These are phyloP conservation scores for Claviceps pazoutovae DNA, from an alignment of 2,329 filamentous ascomycete species.

Conservation along the genomic window DNA sequence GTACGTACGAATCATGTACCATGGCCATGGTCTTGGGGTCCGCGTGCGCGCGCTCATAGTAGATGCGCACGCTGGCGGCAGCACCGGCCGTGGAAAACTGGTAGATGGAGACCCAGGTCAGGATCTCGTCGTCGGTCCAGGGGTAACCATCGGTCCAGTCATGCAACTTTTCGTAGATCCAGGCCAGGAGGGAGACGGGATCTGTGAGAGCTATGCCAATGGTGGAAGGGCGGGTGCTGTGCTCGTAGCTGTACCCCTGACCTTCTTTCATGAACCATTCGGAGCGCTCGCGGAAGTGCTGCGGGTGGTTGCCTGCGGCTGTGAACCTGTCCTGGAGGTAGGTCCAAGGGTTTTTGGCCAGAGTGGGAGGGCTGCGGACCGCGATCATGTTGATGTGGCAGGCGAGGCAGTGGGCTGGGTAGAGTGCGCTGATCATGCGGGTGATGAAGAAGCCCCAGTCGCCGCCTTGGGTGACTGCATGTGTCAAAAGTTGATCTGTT, in stretches of 20 bases:
- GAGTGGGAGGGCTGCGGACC: constrained; percentile 32
- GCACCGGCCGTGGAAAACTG: constrained; percentile 56
- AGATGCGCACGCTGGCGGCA: constrained; percentile 53
- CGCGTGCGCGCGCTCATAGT: constrained; percentile 50
- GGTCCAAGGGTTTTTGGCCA: constrained; percentile 38
- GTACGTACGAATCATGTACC: constrained; percentile 14
- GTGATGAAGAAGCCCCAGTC: constrained; percentile 60
- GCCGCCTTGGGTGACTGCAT: constrained; percentile 43
- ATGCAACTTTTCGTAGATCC: constrained; percentile 71
- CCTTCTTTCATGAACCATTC: constrained; percentile 45
- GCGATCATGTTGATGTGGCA: constrained; percentile 44
- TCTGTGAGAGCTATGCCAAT: constrained; percentile 56
- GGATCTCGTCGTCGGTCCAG: constrained; percentile 64
- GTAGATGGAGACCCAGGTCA: constrained; percentile 64
- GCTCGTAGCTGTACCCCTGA: constrained; percentile 16
- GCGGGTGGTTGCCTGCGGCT: constrained; percentile 26
- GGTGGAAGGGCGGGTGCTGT: constrained; percentile 58
- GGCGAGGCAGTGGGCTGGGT: constrained; percentile 37
- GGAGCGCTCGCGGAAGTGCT: constrained; percentile 33
- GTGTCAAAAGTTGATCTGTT: constrained; percentile 29
- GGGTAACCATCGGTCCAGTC: constrained; percentile 61
- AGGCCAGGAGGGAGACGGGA: constrained; percentile 57
- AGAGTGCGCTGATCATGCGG: constrained; percentile 44
- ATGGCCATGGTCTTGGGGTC: constrained; percentile 9
- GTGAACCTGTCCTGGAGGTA: constrained; percentile 39